These are phyloP conservation scores for Yarrowia sp. DNA, from an alignment of 805 yeast species.

Conservation along the genomic window DNA sequence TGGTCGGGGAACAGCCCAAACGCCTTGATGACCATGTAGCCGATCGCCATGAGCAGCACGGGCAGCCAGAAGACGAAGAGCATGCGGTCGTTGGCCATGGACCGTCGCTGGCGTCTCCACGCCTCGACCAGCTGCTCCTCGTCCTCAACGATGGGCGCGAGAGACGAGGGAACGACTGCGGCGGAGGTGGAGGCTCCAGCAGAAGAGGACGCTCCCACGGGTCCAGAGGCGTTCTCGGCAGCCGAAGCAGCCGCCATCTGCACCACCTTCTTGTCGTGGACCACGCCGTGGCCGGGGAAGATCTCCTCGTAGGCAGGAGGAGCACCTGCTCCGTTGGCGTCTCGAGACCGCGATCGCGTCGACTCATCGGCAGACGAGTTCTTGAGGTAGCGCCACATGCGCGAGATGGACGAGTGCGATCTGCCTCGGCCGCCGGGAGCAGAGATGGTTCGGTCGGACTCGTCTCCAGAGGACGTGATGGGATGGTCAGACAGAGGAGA, in stretches of 20 bases:
- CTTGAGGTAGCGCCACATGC: slow-evolving; percentile 23
- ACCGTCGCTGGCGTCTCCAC: slow-evolving; percentile 45
- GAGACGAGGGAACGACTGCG: neutral
- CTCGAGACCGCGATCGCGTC: slow-evolving; percentile 3
- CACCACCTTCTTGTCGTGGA: slow-evolving; percentile 5
- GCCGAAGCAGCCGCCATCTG: slow-evolving; percentile 17
- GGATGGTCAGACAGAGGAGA: slow-evolving; percentile 14
- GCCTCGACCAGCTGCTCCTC: slow-evolving; percentile 34
- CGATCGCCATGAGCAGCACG: slow-evolving; percentile 45
- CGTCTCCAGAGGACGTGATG: slow-evolving; percentile 24
- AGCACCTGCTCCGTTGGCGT: slow-evolving; percentile 19
- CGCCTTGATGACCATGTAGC: slow-evolving; percentile 45
- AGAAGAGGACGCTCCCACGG: slow-evolving; percentile 19
- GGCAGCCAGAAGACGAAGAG: slow-evolving; percentile 91
- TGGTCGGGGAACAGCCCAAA: slow-evolving; percentile 46
- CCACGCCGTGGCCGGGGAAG: slow-evolving; percentile 27
- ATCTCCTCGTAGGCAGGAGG: slow-evolving; percentile 36
- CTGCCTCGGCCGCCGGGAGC: neutral
- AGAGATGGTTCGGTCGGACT: slow-evolving; percentile 19
- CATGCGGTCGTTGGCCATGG: slow-evolving; percentile 71
- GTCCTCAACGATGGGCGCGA: slow-evolving; percentile 26
- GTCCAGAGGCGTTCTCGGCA: slow-evolving; percentile 15
- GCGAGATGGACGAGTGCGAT: slow-evolving; percentile 21
- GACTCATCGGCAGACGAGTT: slow-evolving; percentile 16
- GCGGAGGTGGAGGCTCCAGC: slow-evolving; percentile 1